Evolutionary conservation across 2,329 filamentous ascomycete genomes (phyloP).

Genomic region (Pseudogymnoascus pannorum): DNA sequence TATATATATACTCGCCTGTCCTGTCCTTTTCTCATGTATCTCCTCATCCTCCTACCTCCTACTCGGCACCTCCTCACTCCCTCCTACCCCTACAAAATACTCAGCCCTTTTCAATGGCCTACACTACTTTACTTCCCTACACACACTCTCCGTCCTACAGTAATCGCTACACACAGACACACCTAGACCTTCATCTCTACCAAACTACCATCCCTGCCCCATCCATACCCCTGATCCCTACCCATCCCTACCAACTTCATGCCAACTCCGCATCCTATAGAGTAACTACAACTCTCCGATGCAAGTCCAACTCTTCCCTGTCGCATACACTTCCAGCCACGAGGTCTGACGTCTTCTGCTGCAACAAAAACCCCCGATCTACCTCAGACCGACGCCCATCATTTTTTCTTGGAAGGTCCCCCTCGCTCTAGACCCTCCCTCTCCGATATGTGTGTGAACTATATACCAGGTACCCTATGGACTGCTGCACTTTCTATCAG

Average conservation of each 20-base stretch:
- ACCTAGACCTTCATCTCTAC: not conserved
- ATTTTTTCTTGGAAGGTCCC: not conserved
- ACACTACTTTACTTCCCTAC: too few relatives aligned
- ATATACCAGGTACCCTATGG: not conserved
- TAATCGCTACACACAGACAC: too few relatives aligned
- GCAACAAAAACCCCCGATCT: not conserved
- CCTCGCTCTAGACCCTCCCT: not conserved
- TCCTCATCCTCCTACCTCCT: not conserved
- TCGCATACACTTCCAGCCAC: slow-evolving; percentile 1
- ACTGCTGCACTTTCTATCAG: too few relatives aligned
- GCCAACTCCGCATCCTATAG: not conserved
- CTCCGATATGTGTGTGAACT: not conserved
- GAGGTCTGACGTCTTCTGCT: not conserved
- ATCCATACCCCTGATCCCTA: not conserved
- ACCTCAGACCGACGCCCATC: not conserved
- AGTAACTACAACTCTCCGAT: not conserved
- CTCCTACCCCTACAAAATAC: too few relatives aligned
- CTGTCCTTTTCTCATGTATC: too few relatives aligned
- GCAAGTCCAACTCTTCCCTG: not conserved
- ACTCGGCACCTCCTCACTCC: not conserved
- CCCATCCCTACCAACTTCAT: not conserved
- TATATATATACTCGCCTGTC: too few relatives aligned
- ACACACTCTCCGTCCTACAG: too few relatives aligned
- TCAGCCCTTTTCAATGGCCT: not conserved
- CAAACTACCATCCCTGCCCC: not conserved